Conservation (phyloP, 1,284 basidiomycete species). For the Austroboletus novae-zelandiae region DNA sequence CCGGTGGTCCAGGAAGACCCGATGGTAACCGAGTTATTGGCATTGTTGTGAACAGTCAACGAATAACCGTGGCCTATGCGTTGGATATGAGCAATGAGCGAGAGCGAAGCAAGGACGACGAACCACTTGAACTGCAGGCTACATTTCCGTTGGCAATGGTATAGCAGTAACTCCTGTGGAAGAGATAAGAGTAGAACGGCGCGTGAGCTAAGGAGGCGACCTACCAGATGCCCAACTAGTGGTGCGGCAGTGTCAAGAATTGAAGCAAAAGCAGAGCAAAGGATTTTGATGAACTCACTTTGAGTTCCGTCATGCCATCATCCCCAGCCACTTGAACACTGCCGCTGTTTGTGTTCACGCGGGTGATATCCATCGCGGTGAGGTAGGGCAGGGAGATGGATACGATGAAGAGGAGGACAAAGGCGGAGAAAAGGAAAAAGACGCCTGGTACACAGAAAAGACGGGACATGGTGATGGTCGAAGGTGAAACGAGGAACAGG, state of each 20-base stretch:
- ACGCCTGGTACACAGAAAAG: conserved; percentile 65
- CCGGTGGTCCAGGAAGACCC: conserved; percentile 67
- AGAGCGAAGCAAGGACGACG: conserved; percentile 12
- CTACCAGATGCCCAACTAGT: conserved; percentile 31
- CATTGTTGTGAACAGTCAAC: conserved; percentile 32
- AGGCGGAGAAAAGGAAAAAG: conserved; percentile 58
- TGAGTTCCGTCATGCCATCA: conserved; percentile 43
- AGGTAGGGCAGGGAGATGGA: conserved; percentile 70
- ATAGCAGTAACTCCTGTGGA: conserved; percentile 28
- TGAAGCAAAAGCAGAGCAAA: neutral
- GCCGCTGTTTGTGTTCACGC: conserved; percentile 46
- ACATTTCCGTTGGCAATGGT: conserved; percentile 12
- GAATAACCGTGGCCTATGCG: conserved; percentile 53
- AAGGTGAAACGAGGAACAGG: neutral
- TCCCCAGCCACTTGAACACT: conserved; percentile 30
- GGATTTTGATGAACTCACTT: conserved; percentile 43
- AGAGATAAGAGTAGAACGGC: conserved; percentile 6
- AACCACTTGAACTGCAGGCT: conserved; percentile 16
- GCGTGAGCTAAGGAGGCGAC: neutral
- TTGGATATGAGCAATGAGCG: conserved; percentile 3
- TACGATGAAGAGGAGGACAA: conserved; percentile 63
- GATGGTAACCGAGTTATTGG: conserved; percentile 39
- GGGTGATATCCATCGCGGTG: conserved; percentile 60
- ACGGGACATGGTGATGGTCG: conserved; percentile 43
- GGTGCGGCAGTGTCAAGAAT: conserved; percentile 6